Evolutionary conservation across 441 rosid genomes (phyloP), one percentile per base, ranked within the genome.

Genomic region (Arabidopsis hybrid): DNA sequence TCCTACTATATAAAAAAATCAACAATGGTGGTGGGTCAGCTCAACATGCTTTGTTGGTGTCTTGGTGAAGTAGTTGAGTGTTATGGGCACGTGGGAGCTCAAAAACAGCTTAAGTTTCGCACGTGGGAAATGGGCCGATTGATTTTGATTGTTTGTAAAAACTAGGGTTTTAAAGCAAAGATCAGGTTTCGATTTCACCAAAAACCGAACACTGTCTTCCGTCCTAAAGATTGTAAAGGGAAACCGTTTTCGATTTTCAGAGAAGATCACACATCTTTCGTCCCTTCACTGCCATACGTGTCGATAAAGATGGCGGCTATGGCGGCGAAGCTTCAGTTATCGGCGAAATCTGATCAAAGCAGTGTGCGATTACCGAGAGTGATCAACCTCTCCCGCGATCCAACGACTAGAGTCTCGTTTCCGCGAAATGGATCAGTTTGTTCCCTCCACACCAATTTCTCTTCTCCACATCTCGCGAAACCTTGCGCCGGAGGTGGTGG

Each of bases 271-370:
- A 56, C 7, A 11, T 59, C 51, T 51, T 70, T 63, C 55, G 43
- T n/a, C 8, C 21, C 11, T 7, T 42, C 31, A 11, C 47, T 5
- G 35, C 32, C 5, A 51, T n/a, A 64, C 65, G 1, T 26, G 74
- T 35, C 1, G 61, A 65, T 39, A 50, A 71, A 72, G 57, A 90
- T 87, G 96, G 86, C 85, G 49, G 67, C 85, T 0, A 59, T 82
- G 11, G 72, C 84, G 7, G 73, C 83, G 26, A 85, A 81, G 75
- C 84, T 84, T 42, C 84, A 82, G 6, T 68, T 73, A 35, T 79
- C 85, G 12, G 56, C 72, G n/a, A 65, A 75, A 59, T 60, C 85
- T 1, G 82, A 71, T 10, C 80, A 75, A 47, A 84, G 52, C 36
- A 81, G 66, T 58, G 21, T 78, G 2, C 74, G 79, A 5, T 16